Evolutionary conservation across 2,329 filamentous ascomycete genomes (phyloP), one percentile per base, ranked within the genome.

Genomic region (Colletotrichum sp.): DNA sequence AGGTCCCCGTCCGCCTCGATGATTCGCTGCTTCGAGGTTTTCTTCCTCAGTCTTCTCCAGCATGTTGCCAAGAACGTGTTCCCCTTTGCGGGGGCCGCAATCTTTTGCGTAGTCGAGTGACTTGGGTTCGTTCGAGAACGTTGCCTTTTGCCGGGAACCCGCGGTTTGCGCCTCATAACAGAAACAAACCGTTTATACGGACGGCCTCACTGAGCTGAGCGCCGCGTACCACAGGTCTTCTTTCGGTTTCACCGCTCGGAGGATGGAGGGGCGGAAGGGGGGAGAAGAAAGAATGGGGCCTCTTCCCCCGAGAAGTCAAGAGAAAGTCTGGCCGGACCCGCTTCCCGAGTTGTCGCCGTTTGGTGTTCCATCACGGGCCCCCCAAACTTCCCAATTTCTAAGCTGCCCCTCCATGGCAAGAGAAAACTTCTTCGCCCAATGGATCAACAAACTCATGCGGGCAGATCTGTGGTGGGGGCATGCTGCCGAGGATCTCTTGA

Each of bases 311-410:
- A 36, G 55, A 71, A 66, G 44, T 32, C 16, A 16, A 57, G 52
- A 70, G 69, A 28, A 52, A 28, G 49, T 34, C 34, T 30, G 18
- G 30, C 62, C 21, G 24, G 73, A 69, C 73, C 70, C 73, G 55
- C 73, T 68, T 64, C 57, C 73, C 70, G 73, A 76, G 64, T 64
- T 76, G 69, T 76, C 73, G 64, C 73, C 73, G 73, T 73, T n/a
- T 52, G 12, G 24, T 36, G 34, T 30, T 16, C 68, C 24, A 63
- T n/a, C 59, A 55, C 21, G 64, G 44, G 26, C 55, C 68, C 57
- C 63, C 63, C 34, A 52, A 49, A 13, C 44, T 1, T 52, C 10
- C 10, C 44, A 52, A 76, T 73, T 72, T 59, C 57, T 69, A 69
- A 73, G 55, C 73, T 26, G 55, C 21, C 26, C 69, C 32, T 57